phyloP scores from a whole-genome alignment of 768 basidiomycete genomes.

The Pulveroboletus frians region DNA sequence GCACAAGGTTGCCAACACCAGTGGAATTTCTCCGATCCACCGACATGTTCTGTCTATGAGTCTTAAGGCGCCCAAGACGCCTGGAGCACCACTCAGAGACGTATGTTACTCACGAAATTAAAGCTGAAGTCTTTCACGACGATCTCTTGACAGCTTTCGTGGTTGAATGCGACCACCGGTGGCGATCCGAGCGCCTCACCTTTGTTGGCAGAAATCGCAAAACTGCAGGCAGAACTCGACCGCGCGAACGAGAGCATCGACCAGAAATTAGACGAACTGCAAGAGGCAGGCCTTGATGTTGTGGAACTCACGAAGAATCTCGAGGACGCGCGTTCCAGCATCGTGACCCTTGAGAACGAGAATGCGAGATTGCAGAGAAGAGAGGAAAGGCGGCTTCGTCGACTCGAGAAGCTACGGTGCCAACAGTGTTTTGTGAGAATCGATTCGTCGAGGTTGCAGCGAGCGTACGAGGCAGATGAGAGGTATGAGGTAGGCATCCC shows the following conservation, averaged over 20 bases:
- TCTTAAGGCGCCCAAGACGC: slow-evolving; percentile 66
- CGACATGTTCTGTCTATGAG: slow-evolving; percentile 67
- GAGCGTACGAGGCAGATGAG: slow-evolving; percentile 47
- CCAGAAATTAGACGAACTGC: slow-evolving; percentile 81
- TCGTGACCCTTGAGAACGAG: slow-evolving; percentile 60
- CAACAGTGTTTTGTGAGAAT: slow-evolving; percentile 64
- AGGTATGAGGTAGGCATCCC: slow-evolving; percentile 40
- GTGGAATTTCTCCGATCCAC: slow-evolving; percentile 72
- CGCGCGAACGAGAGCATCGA: slow-evolving; percentile 81
- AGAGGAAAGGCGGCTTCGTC: slow-evolving; percentile 62
- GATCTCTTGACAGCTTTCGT: slow-evolving; percentile 52
- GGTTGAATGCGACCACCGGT: slow-evolving; percentile 57
- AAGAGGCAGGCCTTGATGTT: slow-evolving; percentile 72
- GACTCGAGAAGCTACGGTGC: slow-evolving; percentile 60
- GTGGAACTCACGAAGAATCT: slow-evolving; percentile 66
- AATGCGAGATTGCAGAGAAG: slow-evolving; percentile 56
- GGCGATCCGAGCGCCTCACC: slow-evolving; percentile 54
- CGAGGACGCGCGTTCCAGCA: slow-evolving; percentile 61
- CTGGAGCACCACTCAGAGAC: slow-evolving; percentile 72
- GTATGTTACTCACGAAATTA: slow-evolving; percentile 37
- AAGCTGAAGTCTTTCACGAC: slow-evolving; percentile 6
- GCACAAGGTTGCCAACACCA: slow-evolving; percentile 47
- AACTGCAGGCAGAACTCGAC: slow-evolving; percentile 71
- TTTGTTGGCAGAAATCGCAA: slow-evolving; percentile 64
- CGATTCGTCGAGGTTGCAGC: slow-evolving; percentile 42